Percentiles rank a stretch among this genome's conserved stretches.
phyloP scores from a whole-genome alignment of 306 rosid species.

The Macrotyloma uniflorum region DNA sequence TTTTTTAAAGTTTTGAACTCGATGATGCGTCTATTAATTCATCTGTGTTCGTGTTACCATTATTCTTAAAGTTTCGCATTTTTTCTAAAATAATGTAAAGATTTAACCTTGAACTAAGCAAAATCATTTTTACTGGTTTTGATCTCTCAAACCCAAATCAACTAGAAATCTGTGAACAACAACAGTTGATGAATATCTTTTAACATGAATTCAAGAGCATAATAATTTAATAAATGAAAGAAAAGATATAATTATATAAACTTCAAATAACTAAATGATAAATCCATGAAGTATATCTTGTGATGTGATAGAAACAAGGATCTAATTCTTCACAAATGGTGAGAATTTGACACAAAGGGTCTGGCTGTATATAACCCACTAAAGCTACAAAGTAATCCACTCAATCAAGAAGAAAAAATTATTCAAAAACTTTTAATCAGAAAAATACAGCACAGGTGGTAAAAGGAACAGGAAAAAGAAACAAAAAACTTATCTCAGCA shows the following conservation, averaged over 20 bases:
- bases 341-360: conserved; percentile 24
- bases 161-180: too few relatives aligned
- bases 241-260: not conserved
- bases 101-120: too few relatives aligned
- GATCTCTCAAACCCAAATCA: too few relatives aligned
- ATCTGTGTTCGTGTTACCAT: too few relatives aligned
- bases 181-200: too few relatives aligned
- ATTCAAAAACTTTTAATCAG: conserved; percentile 4
- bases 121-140: too few relatives aligned
- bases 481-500: conserved; percentile 36
- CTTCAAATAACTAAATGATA: not conserved
- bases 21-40: too few relatives aligned
- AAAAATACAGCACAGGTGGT: conserved; percentile 32
- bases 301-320: conserved; percentile 29
- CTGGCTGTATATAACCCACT: not conserved
- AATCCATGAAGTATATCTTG: not conserved
- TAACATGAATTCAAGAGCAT: not conserved
- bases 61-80: too few relatives aligned
- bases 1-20: too few relatives aligned
- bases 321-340: conserved; percentile 24
- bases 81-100: too few relatives aligned
- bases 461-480: conserved; percentile 23
- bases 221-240: not conserved
- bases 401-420: conserved; percentile 7
- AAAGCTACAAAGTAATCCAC: conserved; percentile 24